Evolutionary conservation across 164 flowering plant genomes (phyloP), one percentile per base, ranked within the genome.

Genomic region (Platanus orientalis): DNA sequence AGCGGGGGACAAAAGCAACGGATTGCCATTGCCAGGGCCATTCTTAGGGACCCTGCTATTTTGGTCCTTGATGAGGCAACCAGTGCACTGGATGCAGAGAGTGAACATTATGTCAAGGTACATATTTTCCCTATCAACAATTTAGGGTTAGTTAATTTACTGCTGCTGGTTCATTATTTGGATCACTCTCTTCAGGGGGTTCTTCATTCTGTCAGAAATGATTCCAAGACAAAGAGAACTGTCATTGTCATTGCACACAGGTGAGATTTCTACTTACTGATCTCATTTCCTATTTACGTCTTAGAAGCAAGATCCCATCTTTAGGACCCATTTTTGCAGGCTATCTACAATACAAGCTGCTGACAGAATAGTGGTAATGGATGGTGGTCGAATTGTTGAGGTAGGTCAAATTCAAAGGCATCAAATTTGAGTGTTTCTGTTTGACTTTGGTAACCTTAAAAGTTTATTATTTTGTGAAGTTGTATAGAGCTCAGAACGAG

Each of bases 1-100:
- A 93, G 98, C 73, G 98, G 98, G 49, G 98, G 98, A 20, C 98
- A 93, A 74, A 93, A 90, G 75, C 97, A 90, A 78, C 77, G 97
- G 40, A 93, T 93, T 58, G 96, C 97, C 57, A 93, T 93, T 75
- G 97, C 98, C 27, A 82, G 97, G 53, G 96, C 97, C 30, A 73
- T 90, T 62, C 87, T 93, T 62, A 81, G 97, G 75, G 90, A 90
- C 64, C 97, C 97, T 17, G 65, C 79, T 48, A 81, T 93, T 71
- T 76, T 93, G 80, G 79, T 93, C 64, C 92, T 93, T 73, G 98
- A 93, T 79, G 98, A 93, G 80, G 97, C 98, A 57, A 90, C 98
- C 45, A 93, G 97, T 75, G 97, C 97, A 50, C 71, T 90, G 56
- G 98, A 93, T 75, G 96, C 96, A 13, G 98, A 92, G 79, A 92